Conservation (phyloP, 2,329 filamentous ascomycete species). For the Didymella exigua region DNA sequence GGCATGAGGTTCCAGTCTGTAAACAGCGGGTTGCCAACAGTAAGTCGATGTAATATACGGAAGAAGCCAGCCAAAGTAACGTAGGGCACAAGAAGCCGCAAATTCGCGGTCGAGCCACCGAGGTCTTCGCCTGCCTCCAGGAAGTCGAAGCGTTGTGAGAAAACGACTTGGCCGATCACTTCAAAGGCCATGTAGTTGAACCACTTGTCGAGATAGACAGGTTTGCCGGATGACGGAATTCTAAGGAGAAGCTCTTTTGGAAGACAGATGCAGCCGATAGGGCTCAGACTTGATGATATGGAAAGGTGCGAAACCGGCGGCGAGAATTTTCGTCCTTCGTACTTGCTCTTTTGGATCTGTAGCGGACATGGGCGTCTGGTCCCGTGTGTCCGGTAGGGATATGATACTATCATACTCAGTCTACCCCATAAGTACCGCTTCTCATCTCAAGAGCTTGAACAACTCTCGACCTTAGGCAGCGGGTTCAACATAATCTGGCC, state of each 20-base stretch:
- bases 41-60: constrained; percentile 30
- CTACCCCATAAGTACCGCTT: constrained; percentile 9
- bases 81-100: not conserved
- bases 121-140: constrained; percentile 39
- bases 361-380: constrained; percentile 50
- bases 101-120: constrained; percentile 46
- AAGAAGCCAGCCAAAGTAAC: constrained; percentile 34
- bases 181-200: constrained; percentile 47
- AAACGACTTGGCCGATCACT: constrained; percentile 47
- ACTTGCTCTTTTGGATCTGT: constrained; percentile 46
- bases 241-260: constrained; percentile 24
- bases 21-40: constrained; percentile 35
- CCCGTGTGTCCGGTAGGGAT: constrained; percentile 50
- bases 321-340: constrained; percentile 18
- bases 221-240: constrained; percentile 30
- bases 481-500: constrained; percentile 44
- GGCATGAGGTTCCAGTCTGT: constrained; percentile 45
- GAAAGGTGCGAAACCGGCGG: constrained; percentile 31
- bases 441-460: not conserved
- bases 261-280: constrained; percentile 25
- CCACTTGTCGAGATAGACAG: constrained; percentile 45
- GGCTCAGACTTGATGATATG: constrained; percentile 27
- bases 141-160: constrained; percentile 41
- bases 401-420: constrained; percentile 46
- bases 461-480: constrained; percentile 39